phyloP scores from a whole-genome alignment of 1,284 basidiomycete species.

The Leccinum pachyderme region DNA sequence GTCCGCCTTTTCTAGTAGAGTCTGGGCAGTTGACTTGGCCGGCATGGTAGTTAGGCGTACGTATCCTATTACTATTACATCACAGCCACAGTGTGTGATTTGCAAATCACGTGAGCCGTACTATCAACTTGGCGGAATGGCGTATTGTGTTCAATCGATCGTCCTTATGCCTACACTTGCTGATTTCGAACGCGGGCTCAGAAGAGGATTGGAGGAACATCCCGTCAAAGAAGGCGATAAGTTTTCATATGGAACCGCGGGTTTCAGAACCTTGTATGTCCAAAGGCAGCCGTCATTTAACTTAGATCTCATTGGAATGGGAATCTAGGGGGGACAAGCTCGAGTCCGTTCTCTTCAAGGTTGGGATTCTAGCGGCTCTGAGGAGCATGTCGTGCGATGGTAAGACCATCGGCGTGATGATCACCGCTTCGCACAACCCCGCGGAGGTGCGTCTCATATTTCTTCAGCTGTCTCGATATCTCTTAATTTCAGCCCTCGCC shows the following conservation, averaged over 20 bases:
- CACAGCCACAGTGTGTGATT: not conserved
- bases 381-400: conserved; percentile 90
- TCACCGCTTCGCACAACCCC: conserved; percentile 98
- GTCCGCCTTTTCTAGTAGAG: conserved; percentile 82
- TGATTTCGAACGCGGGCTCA: conserved; percentile 35
- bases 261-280: conserved; percentile 90
- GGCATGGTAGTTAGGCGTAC: conserved; percentile 38
- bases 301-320: conserved; percentile 18
- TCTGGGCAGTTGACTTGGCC: conserved; percentile 50
- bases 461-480: conserved; percentile 1
- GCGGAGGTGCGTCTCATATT: conserved; percentile 63
- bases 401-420: conserved; percentile 95
- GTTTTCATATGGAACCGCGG: conserved; percentile 93
- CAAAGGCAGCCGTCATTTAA: conserved; percentile 2
- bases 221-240: conserved; percentile 59
- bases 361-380: conserved; percentile 88
- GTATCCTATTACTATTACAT: not conserved
- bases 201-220: conserved; percentile 53
- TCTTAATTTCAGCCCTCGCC: not conserved
- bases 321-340: conserved; percentile 68
- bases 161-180: conserved; percentile 33
- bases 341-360: conserved; percentile 92
- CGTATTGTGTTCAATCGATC: not conserved
- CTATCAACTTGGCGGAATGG: no score
- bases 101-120: not conserved